Base-by-base conservation (phyloP, 176 grass and related monocot genomes). In the Cymbopogon citratus region DNA sequence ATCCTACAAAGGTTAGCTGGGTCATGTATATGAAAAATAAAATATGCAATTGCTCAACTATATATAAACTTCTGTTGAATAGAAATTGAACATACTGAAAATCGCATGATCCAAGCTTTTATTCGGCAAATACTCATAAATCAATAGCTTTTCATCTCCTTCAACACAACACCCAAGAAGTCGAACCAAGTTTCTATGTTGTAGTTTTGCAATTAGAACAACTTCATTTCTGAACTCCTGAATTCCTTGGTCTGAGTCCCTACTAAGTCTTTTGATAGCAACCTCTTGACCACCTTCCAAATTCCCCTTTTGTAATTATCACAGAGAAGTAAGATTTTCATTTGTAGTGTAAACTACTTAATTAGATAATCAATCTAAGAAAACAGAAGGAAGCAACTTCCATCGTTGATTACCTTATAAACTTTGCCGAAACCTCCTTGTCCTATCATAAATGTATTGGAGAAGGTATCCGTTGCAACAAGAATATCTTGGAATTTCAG, bases 211-310 rank as follows among this genome's bases (percentile, higher is more conserved):
- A 15, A 46, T 46, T 46, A 46, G 13, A 46, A 46, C 15, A 15
- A 15, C 44, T 46, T 46, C 44, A 46, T 46, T 46, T 46, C 44
- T 46, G 44, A 46, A 46, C 13, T 63, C 60, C 5, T 63, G 25
- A 56, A 74, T 66, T 61, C 87, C 81, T 84, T 91, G 89, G 4
- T 75, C 35, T 7, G 89, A 91, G 36, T 74, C 62, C 31, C 43
- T 65, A 31, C 67, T 46, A 31, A 91, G 82, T 67, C 89, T 77
- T 75, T 91, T 91, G 10, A 91, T 81, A 1, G 80, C 85, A 69
- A 91, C 85, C 65, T 80, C 85, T 38, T 63, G 57, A 10, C 84
- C 79, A 44, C 26, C 60, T 39, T 66, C 80, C 38, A 40, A 40
- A 16, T 24, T 84, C 4, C 1, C 80, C 85, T 91, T 91, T 67